Evolutionary conservation across 2,329 filamentous ascomycete genomes (phyloP), one percentile per base, ranked within the genome.

Genomic region (Arthrobotrys pseudoclavata): DNA sequence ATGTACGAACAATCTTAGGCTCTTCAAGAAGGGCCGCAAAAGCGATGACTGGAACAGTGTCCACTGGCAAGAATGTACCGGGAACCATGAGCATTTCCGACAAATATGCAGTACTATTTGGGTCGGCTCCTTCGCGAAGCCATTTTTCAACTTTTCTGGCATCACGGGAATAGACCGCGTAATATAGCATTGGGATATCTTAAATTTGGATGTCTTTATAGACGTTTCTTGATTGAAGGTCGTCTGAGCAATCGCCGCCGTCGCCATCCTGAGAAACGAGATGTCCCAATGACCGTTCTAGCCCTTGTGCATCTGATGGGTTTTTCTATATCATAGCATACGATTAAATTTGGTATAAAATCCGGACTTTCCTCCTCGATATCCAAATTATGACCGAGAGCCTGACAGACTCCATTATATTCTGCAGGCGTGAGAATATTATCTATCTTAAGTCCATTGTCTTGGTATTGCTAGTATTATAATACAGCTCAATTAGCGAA

Each of bases 101-200:
- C 4, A 40, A 18, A 24, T 26, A 2, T 13, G 34, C 20, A 4
- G 29, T 18, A 5, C 3, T 24, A 20, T 61, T 61, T 1, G 55
- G 55, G 13, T 61, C 20, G 3, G 34, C 55, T 10, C 37, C 55
- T n/a, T 42, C 31, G 6, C 22, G 31, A n/a, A 61, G 55, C 55
- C 55, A 61, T 13, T 37, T 61, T 24, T 61, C 55, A 10, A 61
- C 55, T 12, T 61, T 61, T n/a, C n/a, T 61, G 18, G 29, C 9
- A n/a, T 61, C 40, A 9, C 37, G 18, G 13, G 55, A 42, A 20
- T 61, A 61, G 5, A 61, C 34, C 3, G 55, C 55, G 20, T 24
- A 42, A 26, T 42, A 61, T 24, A 61, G 12, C 3, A 34, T 61
- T 15, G 55, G 55, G 10, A 61, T 42, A 24, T 9, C 31, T 5